These are phyloP conservation scores for Phytophthora sp. DNA, from an alignment of 352 stramenopile species.

Conservation along the genomic window DNA sequence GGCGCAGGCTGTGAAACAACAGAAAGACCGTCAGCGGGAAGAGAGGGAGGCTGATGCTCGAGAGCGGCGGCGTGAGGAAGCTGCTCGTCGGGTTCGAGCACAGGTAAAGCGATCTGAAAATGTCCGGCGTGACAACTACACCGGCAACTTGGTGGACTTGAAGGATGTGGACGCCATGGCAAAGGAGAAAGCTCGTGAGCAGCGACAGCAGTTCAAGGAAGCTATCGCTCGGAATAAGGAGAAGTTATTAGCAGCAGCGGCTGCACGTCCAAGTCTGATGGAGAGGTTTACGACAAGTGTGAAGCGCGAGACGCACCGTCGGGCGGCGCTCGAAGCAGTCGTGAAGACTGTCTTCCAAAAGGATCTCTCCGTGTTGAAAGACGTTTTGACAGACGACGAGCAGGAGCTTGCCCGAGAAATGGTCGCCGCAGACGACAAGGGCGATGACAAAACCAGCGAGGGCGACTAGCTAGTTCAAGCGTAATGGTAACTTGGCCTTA, in stretches of 20 bases:
- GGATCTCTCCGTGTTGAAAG: conserved; percentile 62
- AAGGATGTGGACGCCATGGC: conserved; percentile 39
- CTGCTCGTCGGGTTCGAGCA: conserved; percentile 52
- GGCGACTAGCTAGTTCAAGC: too few species aligned
- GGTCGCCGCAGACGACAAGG: conserved; percentile 38
- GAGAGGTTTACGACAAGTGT: conserved; percentile 73
- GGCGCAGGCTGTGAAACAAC: conserved; percentile 31
- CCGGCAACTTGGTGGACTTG: conserved; percentile 54
- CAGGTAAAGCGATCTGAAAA: conserved; percentile 62
- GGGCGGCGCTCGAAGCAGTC: conserved; percentile 65
- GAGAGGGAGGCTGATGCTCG: conserved; percentile 56
- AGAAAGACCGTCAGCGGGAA: conserved; percentile 46
- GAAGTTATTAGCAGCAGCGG: conserved; percentile 51
- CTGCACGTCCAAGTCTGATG: conserved; percentile 69
- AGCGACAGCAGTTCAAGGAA: conserved; percentile 62
- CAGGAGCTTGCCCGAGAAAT: conserved; percentile 64
- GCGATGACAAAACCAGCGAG: conserved; percentile 16
- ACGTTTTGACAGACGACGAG: conserved; percentile 71
- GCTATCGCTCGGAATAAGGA: conserved; percentile 72
- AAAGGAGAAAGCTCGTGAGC: conserved; percentile 65
- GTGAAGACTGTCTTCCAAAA: conserved; percentile 80
- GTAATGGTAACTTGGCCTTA: too few species aligned
- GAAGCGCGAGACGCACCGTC: conserved; percentile 76
- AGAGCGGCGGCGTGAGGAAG: conserved; percentile 47
- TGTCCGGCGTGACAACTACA: conserved; percentile 55